Evolutionary conservation across 2,329 filamentous ascomycete genomes (phyloP), one percentile per base, ranked within the genome.

Genomic region (Arthrinium puccinioides): DNA sequence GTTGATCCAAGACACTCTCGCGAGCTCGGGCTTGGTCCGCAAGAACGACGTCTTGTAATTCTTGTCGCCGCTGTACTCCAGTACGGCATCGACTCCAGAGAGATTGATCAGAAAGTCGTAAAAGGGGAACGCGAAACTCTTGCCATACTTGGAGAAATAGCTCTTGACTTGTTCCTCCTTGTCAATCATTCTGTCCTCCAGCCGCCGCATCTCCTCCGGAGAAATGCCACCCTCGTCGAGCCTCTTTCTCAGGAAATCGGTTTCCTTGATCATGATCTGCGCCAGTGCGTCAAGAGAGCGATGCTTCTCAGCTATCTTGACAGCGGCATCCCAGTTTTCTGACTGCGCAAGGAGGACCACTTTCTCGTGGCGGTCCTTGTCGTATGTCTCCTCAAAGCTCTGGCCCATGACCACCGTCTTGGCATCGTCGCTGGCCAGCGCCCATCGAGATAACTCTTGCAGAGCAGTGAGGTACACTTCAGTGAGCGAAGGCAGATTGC

Each of bases 1-100:
- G 56, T 98, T 94, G 63, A 98, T 94, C 92, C 92, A 98, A 33
- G 82, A 81, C 30, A 98, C 71, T 50, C 87, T 87, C 20, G 82
- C 81, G 44, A 87, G 78, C 44, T 80, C 72, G 0, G 79, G 74
- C 45, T 80, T 76, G 38, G 76, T 80, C 28, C 85, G 78, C 32
- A 98, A 69, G 51, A 88, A 98, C 36, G 72, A 70, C 1, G 87
- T 94, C 38, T 94, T 74, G 51, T 79, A 82, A 35, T 75, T 64
- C 46, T 79, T 79, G 51, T 89, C 84, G 39, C 79, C 64, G 19
- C 81, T 69, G 41, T 85, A 85, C 49, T 80, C 73, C 37, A 98
- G 70, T 20, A 96, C 69, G 2, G 74, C 70, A 47, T 79, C 70
- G 29, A 85, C 70, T 31, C 83, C 74, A 38, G 76, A 74, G 49